Evolutionary conservation across 805 yeast species (phyloP).

Genomic region (Blastobotrys parvus): DNA sequence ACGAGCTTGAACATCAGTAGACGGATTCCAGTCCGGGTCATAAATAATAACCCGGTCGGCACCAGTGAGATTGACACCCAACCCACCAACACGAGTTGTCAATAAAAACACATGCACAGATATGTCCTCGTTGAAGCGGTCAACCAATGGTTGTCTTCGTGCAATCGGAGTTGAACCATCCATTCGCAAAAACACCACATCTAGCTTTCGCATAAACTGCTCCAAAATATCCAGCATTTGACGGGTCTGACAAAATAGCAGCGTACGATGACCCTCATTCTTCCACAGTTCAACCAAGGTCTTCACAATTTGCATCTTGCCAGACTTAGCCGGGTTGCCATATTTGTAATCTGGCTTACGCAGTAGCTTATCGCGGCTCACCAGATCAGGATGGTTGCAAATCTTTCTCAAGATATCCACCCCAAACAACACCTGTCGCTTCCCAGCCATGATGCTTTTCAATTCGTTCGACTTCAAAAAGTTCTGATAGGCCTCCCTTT

Average conservation of each 20-base stretch:
- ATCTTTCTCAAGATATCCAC: slow-evolving; percentile 85
- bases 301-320: slow-evolving; percentile 84
- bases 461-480: slow-evolving; percentile 74
- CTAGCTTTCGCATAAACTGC: slow-evolving; percentile 43
- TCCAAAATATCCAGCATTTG: slow-evolving; percentile 91
- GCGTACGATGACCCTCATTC: slow-evolving; percentile 63
- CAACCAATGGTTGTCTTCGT: slow-evolving; percentile 71
- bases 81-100: slow-evolving; percentile 93
- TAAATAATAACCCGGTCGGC: slow-evolving; percentile 90
- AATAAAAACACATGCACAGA: slow-evolving; percentile 59
- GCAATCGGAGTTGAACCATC: slow-evolving; percentile 87
- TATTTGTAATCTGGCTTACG: slow-evolving; percentile 28
- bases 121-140: slow-evolving; percentile 59
- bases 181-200: slow-evolving; percentile 53
- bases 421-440: slow-evolving; percentile 75
- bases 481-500: slow-evolving; percentile 62
- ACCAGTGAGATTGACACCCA: slow-evolving; percentile 90
- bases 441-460: slow-evolving; percentile 61
- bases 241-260: slow-evolving; percentile 85
- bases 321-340: slow-evolving; percentile 52
- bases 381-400: slow-evolving; percentile 93
- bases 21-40: slow-evolving; percentile 99
- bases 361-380: slow-evolving; percentile 35
- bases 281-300: slow-evolving; percentile 71
- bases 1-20: slow-evolving; percentile 93